phyloP scores from a whole-genome alignment of 805 yeast species.

The Candida tibetensis region DNA sequence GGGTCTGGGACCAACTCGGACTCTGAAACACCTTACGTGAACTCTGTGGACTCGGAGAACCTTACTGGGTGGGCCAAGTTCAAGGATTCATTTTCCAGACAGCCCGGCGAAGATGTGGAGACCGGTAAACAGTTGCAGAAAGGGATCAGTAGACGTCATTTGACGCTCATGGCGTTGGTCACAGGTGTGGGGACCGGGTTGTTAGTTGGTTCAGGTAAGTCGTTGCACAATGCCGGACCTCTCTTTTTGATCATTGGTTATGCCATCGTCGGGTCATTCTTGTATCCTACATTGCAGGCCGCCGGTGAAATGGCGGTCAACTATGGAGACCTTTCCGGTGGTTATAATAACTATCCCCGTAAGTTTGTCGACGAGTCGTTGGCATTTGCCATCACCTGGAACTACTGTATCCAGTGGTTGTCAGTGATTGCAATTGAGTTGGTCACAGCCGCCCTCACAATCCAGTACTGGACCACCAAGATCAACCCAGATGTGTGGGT shows the following conservation, averaged over 20 bases:
- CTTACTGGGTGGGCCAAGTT: conserved; percentile 24
- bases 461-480: conserved; percentile 52
- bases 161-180: conserved; percentile 33
- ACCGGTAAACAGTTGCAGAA: conserved; percentile 23
- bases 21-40: conserved; percentile 13
- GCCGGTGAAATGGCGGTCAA: conserved; percentile 56
- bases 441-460: conserved; percentile 62
- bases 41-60: conserved; percentile 5
- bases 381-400: conserved; percentile 62
- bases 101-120: conserved; percentile 14
- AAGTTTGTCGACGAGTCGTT: conserved; percentile 55
- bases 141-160: conserved; percentile 41
- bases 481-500: conserved; percentile 60
- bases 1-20: conserved; percentile 11
- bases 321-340: conserved; percentile 57
- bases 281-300: conserved; percentile 38
- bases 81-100: conserved; percentile 27
- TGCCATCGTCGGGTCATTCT: conserved; percentile 34
- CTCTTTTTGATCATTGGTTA: conserved; percentile 31
- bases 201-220: conserved; percentile 40
- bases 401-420: conserved; percentile 62
- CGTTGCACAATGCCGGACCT: conserved; percentile 38
- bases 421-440: conserved; percentile 61
- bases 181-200: conserved; percentile 45
- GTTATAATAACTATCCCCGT: conserved; percentile 56